Base-by-base conservation (phyloP, 1,284 basidiomycete genomes). In the Phylloporus sp. region DNA sequence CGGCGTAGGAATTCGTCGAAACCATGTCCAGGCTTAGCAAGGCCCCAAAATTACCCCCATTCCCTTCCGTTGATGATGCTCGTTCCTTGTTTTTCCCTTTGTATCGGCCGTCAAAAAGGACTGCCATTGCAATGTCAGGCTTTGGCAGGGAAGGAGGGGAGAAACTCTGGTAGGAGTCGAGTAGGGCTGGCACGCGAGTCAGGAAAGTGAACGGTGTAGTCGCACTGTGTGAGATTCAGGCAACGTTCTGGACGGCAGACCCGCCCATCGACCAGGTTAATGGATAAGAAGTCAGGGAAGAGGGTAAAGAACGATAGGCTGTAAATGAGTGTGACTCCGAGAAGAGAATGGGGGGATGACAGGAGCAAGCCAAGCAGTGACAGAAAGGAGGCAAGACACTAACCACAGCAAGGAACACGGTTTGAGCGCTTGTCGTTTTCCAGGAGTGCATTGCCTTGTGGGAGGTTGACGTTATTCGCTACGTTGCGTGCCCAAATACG, bases 1-100 rank as follows among this genome's bases (percentile, higher is more conserved):
- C 79, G 66, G 85, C 80, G 68, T 80, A 85, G 17, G 81, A 73
- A 15, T 81, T 82, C 44, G 79, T 80, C 10, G 80, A 79, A 46
- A 86, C 77, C 75, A 86, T 77, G 56, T 83, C 74, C 71, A 89
- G 69, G 50, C 78, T 79, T n/a, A 90, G 66, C 29, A 89, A 78
- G 51, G 84, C 72, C 11, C 88, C 88, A 46, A 76, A 79, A 11
- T 70, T 63, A 29, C 78, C 82, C 3, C 82, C 81, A 34, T 66
- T 42, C 26, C 81, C 81, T 59, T 82, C 81, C 28, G 67, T 34
- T 7, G 58, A 53, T 13, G 47, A 37, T 46, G 60, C 60, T 22
- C 67, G 66, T 60, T 67, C 64, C 63, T 67, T 66, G 46, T 47
- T 15, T 29, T 29, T 29, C 26, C 61, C 61, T 49, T 51, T 64